Base-by-base conservation (phyloP, 2,329 filamentous ascomycete species). In the Botryotinia convoluta region DNA sequence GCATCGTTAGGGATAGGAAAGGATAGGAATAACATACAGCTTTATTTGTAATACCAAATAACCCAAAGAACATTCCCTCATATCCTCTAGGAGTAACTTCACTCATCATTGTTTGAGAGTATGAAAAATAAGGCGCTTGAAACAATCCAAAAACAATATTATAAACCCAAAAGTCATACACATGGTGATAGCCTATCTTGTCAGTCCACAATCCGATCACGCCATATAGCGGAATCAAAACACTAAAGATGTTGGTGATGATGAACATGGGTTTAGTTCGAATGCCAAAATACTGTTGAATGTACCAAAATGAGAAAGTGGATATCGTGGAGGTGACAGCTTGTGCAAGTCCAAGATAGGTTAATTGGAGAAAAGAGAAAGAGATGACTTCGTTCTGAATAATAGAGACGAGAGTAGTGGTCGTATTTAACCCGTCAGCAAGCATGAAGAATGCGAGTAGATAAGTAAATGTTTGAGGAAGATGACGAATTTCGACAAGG, bases 61-160 rank as follows among this genome's bases (percentile, higher is more conserved):
- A 76, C 2, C 82, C 82, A 51, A 84, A 84, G 74, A 84, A 84
- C 82, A 84, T 84, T 32, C 84, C 84, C 72, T 84, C 83, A 64
- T 83, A 84, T 22, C 83, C 83, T 22, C 79, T 78, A 3, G 83
- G 83, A 75, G 83, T 84, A 22, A 84, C 79, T 59, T 84, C 83
- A 63, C 82, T 83, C 73, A 84, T 83, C 83, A 84, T 84, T 2
- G 82, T 84, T 79, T 84, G 83, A 20, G 83, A 79, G 73, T 84
- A 84, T 77, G 82, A 82, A 65, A 83, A 84, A 71, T 84, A 83
- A 8, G 83, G 82, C 1, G 83, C 83, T 73, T 84, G 83, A 44
- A 84, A 84, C 14, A 84, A 75, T 0, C 82, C 83, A 62, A 84
- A 84, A 1, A 84, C 73, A 45, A 83, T 77, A 64, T 84, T 84